A percentile compares a stretch with the other conserved stretches of the same genome.
These are phyloP conservation scores for Isoetes engelmannii DNA, from an alignment of 83 land plant species.

Conservation along the genomic window DNA sequence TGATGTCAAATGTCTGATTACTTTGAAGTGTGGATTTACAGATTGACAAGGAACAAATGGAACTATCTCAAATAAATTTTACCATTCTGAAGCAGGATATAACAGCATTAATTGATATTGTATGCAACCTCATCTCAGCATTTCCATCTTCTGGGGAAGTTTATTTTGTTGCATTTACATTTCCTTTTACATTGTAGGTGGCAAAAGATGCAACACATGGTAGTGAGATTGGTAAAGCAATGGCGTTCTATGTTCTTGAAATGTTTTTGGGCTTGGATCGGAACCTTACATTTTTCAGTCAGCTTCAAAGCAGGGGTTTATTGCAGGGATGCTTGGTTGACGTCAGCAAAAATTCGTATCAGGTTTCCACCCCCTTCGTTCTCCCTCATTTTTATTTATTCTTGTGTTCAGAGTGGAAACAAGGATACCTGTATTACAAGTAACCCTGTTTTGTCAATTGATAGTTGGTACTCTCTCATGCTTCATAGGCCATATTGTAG, in stretches of 20 bases:
- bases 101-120: conserved; percentile 67
- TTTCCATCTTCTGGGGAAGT: not conserved
- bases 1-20: not conserved
- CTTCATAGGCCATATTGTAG: too few species aligned
- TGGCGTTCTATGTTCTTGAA: conserved; percentile 77
- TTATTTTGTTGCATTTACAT: not conserved
- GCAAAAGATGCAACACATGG: conserved; percentile 76
- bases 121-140: conserved; percentile 16
- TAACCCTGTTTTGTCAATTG: too few species aligned
- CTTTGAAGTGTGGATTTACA: conserved; percentile 23
- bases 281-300: conserved; percentile 66
- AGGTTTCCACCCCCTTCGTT: conserved; percentile 35
- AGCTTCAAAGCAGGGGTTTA: conserved; percentile 88
- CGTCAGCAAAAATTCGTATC: conserved; percentile 59
- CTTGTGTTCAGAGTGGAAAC: too few species aligned
- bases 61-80: conserved; percentile 66
- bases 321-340: conserved; percentile 50
- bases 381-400: not conserved
- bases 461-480: too few species aligned
- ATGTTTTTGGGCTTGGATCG: conserved; percentile 63
- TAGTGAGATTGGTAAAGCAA: conserved; percentile 79
- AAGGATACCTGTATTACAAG: too few species aligned
- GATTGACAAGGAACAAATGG: conserved; percentile 82
- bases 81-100: conserved; percentile 68
- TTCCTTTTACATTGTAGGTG: conserved; percentile 24